These are phyloP conservation scores for Carex arenaria DNA, from an alignment of 202 grass and related monocot species.

Conservation along the genomic window DNA sequence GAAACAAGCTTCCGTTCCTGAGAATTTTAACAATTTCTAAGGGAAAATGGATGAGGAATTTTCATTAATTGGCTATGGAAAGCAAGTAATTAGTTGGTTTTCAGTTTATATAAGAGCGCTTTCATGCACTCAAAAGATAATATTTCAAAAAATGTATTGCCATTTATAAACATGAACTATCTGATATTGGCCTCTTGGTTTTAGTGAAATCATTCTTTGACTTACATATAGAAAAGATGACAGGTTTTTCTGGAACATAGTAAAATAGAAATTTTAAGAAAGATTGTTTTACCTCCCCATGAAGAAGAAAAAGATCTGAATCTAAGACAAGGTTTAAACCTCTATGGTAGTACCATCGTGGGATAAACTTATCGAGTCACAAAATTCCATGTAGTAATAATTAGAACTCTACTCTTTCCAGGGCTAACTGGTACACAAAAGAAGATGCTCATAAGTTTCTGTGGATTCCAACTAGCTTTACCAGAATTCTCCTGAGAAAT, in stretches of 20 bases:
- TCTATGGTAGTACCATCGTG: slow-evolving; percentile 30
- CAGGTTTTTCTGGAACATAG: not conserved
- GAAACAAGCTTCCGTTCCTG: slow-evolving; percentile 34
- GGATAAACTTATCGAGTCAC: slow-evolving; percentile 15
- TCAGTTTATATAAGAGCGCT: too few species aligned
- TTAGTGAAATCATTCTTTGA: not conserved
- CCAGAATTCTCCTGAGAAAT: slow-evolving; percentile 19
- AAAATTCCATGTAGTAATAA: slow-evolving; percentile 19
- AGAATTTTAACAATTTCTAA: not conserved
- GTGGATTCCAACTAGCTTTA: slow-evolving; percentile 8
- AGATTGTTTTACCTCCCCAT: slow-evolving; percentile 22
- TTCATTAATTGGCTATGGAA: not conserved
- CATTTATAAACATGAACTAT: too few species aligned
- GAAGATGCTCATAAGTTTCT: slow-evolving; percentile 26
- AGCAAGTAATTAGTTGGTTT: not conserved
- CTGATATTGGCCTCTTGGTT: not conserved
- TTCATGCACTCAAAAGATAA: too few species aligned
- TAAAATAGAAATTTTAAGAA: not conserved
- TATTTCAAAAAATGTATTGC: too few species aligned
- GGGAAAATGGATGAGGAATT: not conserved
- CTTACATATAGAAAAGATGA: not conserved
- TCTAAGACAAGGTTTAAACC: slow-evolving; percentile 34
- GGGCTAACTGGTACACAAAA: slow-evolving; percentile 37
- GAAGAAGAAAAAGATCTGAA: slow-evolving; percentile 42
- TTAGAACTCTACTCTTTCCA: slow-evolving; percentile 44